Percentiles rank a stretch among this genome's conserved stretches.
Conservation (phyloP, 805 yeast genomes). For the Blastobotrys peoriensis region DNA sequence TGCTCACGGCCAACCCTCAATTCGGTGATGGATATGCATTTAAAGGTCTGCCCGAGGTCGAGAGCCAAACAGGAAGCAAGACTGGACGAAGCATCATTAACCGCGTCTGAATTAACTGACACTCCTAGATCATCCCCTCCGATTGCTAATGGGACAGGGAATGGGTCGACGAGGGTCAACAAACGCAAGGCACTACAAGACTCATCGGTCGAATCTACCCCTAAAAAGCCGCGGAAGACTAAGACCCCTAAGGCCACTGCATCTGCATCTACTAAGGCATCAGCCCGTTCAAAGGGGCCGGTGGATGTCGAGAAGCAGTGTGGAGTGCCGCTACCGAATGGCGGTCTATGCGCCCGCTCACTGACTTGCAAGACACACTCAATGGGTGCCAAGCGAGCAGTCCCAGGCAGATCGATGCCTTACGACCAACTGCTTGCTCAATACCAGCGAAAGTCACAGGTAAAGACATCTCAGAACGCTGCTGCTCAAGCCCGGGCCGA, state of each 20-base stretch:
- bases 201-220: constrained; percentile 4
- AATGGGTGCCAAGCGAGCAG: constrained; percentile 97
- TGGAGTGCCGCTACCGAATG: constrained; percentile 89
- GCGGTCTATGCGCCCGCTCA: constrained; percentile 94
- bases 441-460: constrained; percentile 89
- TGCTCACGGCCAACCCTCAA: constrained; percentile 27
- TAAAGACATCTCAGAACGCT: constrained; percentile 57
- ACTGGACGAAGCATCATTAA: background rate
- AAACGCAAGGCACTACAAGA: background rate
- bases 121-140: too few relatives aligned
- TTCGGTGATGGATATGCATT: constrained; percentile 20
- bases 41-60: constrained; percentile 11
- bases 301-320: constrained; percentile 92
- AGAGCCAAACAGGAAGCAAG: background rate
- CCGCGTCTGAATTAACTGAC: too few relatives aligned
- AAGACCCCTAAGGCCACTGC: constrained; percentile 1
- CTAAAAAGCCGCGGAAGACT: constrained; percentile 9
- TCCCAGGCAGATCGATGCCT: constrained; percentile 86
- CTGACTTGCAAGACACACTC: constrained; percentile 96
- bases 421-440: constrained; percentile 83
- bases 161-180: constrained; percentile 8
- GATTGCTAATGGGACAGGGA: constrained; percentile 2
- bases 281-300: constrained; percentile 64
- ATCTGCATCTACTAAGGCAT: constrained; percentile 10
- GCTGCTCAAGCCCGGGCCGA: constrained; percentile 34